Conservation (phyloP, 2,329 filamentous ascomycete genomes). For the Penicillium paneum region DNA sequence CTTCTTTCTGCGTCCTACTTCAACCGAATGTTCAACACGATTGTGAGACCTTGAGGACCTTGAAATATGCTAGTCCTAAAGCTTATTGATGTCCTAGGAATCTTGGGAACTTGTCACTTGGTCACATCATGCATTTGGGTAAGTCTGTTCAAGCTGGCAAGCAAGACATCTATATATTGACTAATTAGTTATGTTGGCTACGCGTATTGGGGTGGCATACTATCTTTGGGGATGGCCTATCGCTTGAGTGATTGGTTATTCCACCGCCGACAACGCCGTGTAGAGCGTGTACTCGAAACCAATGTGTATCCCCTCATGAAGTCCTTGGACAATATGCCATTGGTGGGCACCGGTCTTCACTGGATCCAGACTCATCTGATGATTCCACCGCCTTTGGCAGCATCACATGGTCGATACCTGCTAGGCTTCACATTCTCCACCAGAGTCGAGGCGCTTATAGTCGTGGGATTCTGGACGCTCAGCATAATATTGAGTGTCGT, state of each 20-base stretch:
- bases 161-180: not conserved
- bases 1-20: conserved; percentile 34
- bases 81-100: conserved; percentile 19
- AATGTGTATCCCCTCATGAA: conserved; percentile 3
- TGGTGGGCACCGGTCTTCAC: conserved; percentile 16
- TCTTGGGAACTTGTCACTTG: conserved; percentile 34
- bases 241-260: conserved; percentile 27
- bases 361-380: conserved; percentile 42
- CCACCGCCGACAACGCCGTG: conserved; percentile 6
- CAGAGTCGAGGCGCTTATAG: conserved; percentile 47
- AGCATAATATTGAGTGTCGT: conserved; percentile 45
- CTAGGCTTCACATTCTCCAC: conserved; percentile 49
- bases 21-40: conserved; percentile 29
- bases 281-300: not conserved
- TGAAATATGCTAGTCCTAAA: not conserved
- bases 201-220: conserved; percentile 40
- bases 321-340: not conserved
- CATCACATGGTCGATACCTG: conserved; percentile 38
- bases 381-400: conserved; percentile 44
- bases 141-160: conserved; percentile 6
- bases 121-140: conserved; percentile 41
- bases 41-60: conserved; percentile 25
- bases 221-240: conserved; percentile 35
- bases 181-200: conserved; percentile 29
- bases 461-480: conserved; percentile 46